Evolutionary conservation across 768 basidiomycete genomes (phyloP).

Genomic region (Boletus rufocinnamomeus): DNA sequence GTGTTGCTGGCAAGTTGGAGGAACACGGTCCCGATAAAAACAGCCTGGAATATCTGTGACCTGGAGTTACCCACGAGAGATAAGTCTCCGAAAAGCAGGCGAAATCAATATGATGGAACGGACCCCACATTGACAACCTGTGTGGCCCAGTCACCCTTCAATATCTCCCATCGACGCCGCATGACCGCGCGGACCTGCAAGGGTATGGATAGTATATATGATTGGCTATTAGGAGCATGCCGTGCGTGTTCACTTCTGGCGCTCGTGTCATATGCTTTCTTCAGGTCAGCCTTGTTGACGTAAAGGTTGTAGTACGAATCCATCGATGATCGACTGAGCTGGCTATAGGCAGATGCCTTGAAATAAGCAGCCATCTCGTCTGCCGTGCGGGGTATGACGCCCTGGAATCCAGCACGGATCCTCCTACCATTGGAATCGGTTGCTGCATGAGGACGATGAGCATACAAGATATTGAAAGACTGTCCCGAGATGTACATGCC

Average conservation of each 20-base stretch:
- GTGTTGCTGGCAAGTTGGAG: constrained; percentile 41
- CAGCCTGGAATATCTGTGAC: constrained; percentile 28
- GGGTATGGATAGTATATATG: constrained; percentile 47
- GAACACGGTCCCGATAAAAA: constrained; percentile 42
- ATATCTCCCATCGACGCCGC: constrained; percentile 45
- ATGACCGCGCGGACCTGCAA: constrained; percentile 49
- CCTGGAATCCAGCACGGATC: constrained; percentile 42
- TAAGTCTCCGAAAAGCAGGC: constrained; percentile 3
- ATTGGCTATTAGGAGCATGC: constrained; percentile 40
- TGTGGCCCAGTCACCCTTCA: constrained; percentile 41
- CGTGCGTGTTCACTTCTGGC: constrained; percentile 54
- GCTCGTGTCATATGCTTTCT: constrained; percentile 46
- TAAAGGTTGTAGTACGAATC: constrained; percentile 45
- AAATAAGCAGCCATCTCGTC: constrained; percentile 58
- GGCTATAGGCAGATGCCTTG: constrained; percentile 40
- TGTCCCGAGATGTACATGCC: constrained; percentile 40
- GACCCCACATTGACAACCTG: constrained; percentile 40
- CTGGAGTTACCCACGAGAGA: constrained; percentile 31
- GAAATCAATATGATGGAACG: constrained; percentile 16
- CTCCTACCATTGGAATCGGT: constrained; percentile 64
- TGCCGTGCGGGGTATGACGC: constrained; percentile 51
- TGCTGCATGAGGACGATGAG: constrained; percentile 27
- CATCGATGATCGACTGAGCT: constrained; percentile 48
- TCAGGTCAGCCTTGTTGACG: constrained; percentile 47
- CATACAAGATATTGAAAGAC: too few relatives aligned